Conservation (phyloP, 345 rosid genomes). For the Ailanthus altissimus region DNA sequence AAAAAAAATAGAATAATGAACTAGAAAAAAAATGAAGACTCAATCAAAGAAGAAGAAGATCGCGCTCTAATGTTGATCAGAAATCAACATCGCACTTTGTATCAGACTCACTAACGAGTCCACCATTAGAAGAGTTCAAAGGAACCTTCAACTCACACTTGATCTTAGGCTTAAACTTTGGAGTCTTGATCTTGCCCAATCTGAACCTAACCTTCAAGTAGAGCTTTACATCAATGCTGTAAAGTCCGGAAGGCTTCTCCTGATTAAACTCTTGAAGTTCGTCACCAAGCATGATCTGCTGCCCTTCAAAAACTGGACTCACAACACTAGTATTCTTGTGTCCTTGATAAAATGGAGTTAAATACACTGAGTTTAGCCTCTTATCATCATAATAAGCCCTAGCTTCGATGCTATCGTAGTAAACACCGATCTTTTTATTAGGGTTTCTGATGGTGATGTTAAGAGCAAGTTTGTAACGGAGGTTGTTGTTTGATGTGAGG, state of each 20-base stretch:
- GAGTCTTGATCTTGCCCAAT: conserved; percentile 52
- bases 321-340: conserved; percentile 67
- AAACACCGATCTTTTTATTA: conserved; percentile 55
- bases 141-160: conserved; percentile 67
- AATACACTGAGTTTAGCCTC: conserved; percentile 32
- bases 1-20: not conserved
- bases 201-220: conserved; percentile 61
- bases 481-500: conserved; percentile 33
- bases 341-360: conserved; percentile 72
- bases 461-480: conserved; percentile 43
- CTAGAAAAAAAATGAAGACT: not conserved
- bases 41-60: not conserved
- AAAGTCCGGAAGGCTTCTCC: conserved; percentile 46
- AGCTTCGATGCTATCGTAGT: conserved; percentile 55
- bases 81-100: conserved; percentile 54
- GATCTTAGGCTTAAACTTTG: conserved; percentile 53
- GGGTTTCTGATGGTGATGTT: conserved; percentile 65
- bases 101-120: conserved; percentile 18
- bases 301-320: conserved; percentile 44
- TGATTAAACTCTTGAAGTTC: conserved; percentile 27
- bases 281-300: conserved; percentile 31
- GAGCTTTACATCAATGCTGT: conserved; percentile 53
- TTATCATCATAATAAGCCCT: conserved; percentile 44
- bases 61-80: not conserved
- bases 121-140: conserved; percentile 32